Conservation (phyloP, 768 basidiomycete species). For the Termitomyces sp. region DNA sequence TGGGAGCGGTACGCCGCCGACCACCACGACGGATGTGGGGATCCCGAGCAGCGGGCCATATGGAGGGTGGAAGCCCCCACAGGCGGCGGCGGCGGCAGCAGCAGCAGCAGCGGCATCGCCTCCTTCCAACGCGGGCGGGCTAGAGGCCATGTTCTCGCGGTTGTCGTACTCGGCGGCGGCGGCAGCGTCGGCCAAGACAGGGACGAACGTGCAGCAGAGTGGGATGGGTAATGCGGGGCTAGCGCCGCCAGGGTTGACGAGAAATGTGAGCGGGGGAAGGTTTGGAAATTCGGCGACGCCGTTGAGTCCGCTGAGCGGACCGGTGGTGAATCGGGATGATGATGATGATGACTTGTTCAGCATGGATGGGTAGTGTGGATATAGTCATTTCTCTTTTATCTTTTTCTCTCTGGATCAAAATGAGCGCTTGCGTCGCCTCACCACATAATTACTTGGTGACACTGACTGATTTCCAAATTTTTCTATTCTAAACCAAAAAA, state of each 20-base stretch:
- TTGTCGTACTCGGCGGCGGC: constrained; percentile 51
- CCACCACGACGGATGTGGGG: background rate
- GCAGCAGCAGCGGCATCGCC: constrained; percentile 12
- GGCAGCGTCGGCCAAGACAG: constrained; percentile 8
- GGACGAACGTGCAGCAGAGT: constrained; percentile 17
- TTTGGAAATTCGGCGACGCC: constrained; percentile 30
- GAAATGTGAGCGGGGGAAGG: constrained; percentile 33
- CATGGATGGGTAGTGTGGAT: constrained; percentile 46
- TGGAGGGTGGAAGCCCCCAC: constrained; percentile 20
- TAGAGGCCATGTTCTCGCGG: constrained; percentile 55
- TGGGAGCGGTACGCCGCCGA: constrained; percentile 14
- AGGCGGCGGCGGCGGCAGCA: constrained; percentile 3
- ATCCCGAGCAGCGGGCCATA: constrained; percentile 23
- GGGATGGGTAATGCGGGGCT: constrained; percentile 16
- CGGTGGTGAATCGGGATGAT: constrained; percentile 51
- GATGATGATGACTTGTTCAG: constrained; percentile 67
- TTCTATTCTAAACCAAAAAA: background rate
- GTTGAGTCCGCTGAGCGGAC: constrained; percentile 59
- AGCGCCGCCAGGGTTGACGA: constrained; percentile 33
- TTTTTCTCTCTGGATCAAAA: background rate
- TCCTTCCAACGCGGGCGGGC: constrained; percentile 12
- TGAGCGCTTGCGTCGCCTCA: background rate
- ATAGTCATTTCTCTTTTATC: background rate
- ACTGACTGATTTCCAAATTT: background rate
- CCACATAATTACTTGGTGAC: background rate